phyloP scores from a whole-genome alignment of 164 flowering plant genomes.

The Vitis labrusca region DNA sequence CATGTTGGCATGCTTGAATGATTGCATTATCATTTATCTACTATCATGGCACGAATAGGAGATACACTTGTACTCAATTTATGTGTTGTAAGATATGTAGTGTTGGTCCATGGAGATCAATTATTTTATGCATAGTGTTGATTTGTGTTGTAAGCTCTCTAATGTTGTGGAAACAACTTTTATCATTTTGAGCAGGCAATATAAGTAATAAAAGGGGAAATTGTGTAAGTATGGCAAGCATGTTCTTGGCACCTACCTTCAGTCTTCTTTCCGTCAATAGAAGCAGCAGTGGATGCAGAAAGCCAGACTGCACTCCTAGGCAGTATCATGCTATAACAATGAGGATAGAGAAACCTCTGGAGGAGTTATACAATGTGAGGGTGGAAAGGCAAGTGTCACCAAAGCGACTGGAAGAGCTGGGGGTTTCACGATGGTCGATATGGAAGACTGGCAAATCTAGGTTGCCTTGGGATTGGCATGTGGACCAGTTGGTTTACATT shows the following conservation, averaged over 20 bases:
- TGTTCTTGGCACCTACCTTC: constrained; percentile 16
- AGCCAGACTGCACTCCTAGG: background rate
- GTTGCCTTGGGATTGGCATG: constrained; percentile 93
- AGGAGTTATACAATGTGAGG: constrained; percentile 64
- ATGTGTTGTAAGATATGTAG: too few relatives aligned
- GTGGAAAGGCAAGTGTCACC: constrained; percentile 63
- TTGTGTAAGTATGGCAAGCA: constrained; percentile 22
- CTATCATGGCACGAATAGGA: too few relatives aligned
- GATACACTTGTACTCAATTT: too few relatives aligned
- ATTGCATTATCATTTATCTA: too few relatives aligned
- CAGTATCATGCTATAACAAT: constrained; percentile 27
- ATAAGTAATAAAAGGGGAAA: background rate
- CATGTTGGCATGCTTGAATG: too few relatives aligned
- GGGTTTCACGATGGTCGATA: constrained; percentile 69
- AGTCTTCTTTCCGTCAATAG: constrained; percentile 16
- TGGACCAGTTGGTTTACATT: constrained; percentile 77
- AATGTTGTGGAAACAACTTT: background rate
- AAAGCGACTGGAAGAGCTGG: constrained; percentile 61
- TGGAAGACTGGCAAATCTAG: constrained; percentile 84
- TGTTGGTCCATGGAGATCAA: too few relatives aligned
- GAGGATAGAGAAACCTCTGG: constrained; percentile 63
- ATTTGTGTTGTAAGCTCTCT: too few relatives aligned
- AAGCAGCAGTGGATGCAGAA: constrained; percentile 10
- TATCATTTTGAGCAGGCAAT: constrained; percentile 7
- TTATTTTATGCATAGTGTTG: too few relatives aligned